Percentiles rank a stretch among this genome's conserved stretches.
Conservation (phyloP, 2,329 filamentous ascomycete genomes). For the Capronia epimyces region DNA sequence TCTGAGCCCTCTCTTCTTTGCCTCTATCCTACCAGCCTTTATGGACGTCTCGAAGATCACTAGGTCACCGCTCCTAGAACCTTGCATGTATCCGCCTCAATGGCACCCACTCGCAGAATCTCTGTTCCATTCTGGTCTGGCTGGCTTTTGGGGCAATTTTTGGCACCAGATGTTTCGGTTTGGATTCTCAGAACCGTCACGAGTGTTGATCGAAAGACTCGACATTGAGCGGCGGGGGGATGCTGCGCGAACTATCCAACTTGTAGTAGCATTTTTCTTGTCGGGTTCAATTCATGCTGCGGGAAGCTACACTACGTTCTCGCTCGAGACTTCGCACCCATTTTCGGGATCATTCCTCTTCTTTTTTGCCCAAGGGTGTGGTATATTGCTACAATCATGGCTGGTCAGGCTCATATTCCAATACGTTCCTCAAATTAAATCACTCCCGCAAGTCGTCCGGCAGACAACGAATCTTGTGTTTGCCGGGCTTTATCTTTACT, state of each 20-base stretch:
- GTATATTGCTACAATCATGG: constrained; percentile 56
- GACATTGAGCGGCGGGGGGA: constrained; percentile 14
- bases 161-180: constrained; percentile 90
- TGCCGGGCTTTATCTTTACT: constrained; percentile 61
- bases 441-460: constrained; percentile 45
- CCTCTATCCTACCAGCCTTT: constrained; percentile 45
- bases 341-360: constrained; percentile 55
- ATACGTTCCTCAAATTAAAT: constrained; percentile 34
- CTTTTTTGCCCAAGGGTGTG: constrained; percentile 65
- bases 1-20: constrained; percentile 57
- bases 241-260: constrained; percentile 37
- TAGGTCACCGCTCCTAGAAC: constrained; percentile 55
- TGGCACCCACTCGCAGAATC: constrained; percentile 47
- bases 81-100: constrained; percentile 57
- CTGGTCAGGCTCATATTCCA: constrained; percentile 31
- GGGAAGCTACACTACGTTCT: constrained; percentile 64
- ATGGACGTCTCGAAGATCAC: constrained; percentile 43
- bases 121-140: constrained; percentile 59
- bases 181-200: constrained; percentile 41
- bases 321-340: constrained; percentile 49
- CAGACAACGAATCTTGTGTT: constrained; percentile 57
- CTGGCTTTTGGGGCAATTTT: constrained; percentile 76
- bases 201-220: constrained; percentile 19
- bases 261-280: constrained; percentile 57
- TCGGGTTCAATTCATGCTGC: constrained; percentile 65